phyloP scores from a whole-genome alignment of 352 stramenopile genomes.

The Phytophthora ramorum region DNA sequence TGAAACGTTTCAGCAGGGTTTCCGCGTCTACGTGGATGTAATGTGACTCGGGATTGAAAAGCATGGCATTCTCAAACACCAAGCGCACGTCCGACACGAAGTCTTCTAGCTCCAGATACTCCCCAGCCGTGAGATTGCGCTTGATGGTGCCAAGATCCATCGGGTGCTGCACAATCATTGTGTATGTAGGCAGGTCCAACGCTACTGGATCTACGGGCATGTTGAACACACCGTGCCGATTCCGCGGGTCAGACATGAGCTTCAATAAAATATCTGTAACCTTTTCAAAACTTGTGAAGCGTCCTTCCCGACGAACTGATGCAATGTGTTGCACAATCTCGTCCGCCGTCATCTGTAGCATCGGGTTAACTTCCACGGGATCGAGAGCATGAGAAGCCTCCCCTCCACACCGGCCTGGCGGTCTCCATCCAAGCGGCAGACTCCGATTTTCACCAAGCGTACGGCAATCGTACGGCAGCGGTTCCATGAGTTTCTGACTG shows the following conservation, averaged over 20 bases:
- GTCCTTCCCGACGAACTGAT: conserved; percentile 68
- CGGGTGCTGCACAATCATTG: conserved; percentile 69
- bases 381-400: background rate
- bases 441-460: conserved; percentile 63
- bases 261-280: conserved; percentile 71
- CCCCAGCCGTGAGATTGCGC: conserved; percentile 73
- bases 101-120: conserved; percentile 87
- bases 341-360: conserved; percentile 63
- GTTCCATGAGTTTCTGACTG: conserved; percentile 45
- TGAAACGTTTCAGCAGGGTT: conserved; percentile 71
- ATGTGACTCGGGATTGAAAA: conserved; percentile 82
- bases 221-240: conserved; percentile 81
- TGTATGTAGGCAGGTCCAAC: conserved; percentile 77
- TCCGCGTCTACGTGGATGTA: conserved; percentile 80
- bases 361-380: conserved; percentile 53
- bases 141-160: conserved; percentile 95
- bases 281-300: conserved; percentile 69
- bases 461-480: conserved; percentile 38
- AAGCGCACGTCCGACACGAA: conserved; percentile 84
- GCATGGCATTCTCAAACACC: conserved; percentile 92
- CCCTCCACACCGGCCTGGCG: conserved; percentile 7
- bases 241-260: conserved; percentile 78
- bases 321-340: conserved; percentile 73
- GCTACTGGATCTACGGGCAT: conserved; percentile 73
- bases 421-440: conserved; percentile 51